A percentile compares a stretch with the other conserved stretches of the same genome.
Evolutionary conservation across 2,329 filamentous ascomycete genomes (phyloP).

Genomic region (Alternaria incomplexa): DNA sequence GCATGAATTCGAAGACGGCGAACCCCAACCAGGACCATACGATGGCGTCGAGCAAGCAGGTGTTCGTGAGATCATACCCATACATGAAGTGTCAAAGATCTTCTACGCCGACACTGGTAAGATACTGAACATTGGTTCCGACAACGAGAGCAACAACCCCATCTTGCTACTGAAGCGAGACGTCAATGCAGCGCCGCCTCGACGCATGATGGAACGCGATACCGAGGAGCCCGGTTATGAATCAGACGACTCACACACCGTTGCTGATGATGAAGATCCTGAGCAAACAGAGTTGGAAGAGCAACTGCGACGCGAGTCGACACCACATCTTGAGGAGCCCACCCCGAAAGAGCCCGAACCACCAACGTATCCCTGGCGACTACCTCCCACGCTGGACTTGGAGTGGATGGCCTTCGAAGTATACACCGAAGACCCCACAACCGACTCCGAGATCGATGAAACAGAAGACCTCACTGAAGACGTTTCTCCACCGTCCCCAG

Average conservation of each 20-base stretch:
- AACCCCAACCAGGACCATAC: constrained; percentile 62
- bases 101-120: constrained; percentile 93
- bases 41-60: constrained; percentile 68
- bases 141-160: constrained; percentile 73
- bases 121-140: constrained; percentile 80
- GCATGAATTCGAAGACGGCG: constrained; percentile 68
- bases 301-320: constrained; percentile 53
- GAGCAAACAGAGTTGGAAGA: constrained; percentile 55
- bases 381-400: constrained; percentile 78
- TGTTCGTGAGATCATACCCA: constrained; percentile 69
- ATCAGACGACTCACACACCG: constrained; percentile 49
- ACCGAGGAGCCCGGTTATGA: constrained; percentile 34
- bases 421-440: constrained; percentile 68
- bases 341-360: constrained; percentile 18
- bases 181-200: constrained; percentile 65
- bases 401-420: constrained; percentile 95
- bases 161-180: constrained; percentile 78
- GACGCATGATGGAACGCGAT: constrained; percentile 61
- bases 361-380: constrained; percentile 57
- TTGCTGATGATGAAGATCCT: constrained; percentile 37
- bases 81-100: constrained; percentile 83
- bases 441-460: constrained; percentile 59
- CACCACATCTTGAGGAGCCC: constrained; percentile 21
- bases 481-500: constrained; percentile 21
- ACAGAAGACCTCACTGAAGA: constrained; percentile 29